Percentiles rank a stretch among this genome's conserved stretches.
Evolutionary conservation across 2,329 filamentous ascomycete genomes (phyloP).

Genomic region (Plenodomus biglobosus): DNA sequence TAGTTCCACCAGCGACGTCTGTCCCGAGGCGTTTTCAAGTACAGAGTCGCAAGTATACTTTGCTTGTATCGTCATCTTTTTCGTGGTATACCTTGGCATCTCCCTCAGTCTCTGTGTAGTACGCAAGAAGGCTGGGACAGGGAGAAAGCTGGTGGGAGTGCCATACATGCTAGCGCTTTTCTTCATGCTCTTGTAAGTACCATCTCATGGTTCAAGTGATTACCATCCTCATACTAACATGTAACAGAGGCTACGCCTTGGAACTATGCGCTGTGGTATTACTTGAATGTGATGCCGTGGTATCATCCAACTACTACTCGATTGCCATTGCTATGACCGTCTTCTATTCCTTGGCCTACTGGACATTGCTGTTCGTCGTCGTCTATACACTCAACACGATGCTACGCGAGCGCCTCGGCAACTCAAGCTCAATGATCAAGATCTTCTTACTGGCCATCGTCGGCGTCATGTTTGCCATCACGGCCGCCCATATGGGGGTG

Average conservation of each 20-base stretch:
- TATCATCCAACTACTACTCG: conserved; percentile 2
- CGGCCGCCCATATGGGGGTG: conserved; percentile 13
- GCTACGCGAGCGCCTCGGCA: conserved; percentile 23
- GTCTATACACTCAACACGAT: conserved; percentile 28
- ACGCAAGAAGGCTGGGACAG: conserved; percentile 19
- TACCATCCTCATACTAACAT: neutral
- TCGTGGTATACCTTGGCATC: conserved; percentile 19
- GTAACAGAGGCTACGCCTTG: conserved; percentile 12
- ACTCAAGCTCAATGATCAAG: conserved; percentile 12
- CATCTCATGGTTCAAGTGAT: neutral
- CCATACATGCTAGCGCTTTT: conserved; percentile 16
- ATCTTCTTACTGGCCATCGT: conserved; percentile 13
- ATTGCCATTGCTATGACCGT: conserved; percentile 19
- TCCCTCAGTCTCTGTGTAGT: conserved; percentile 17
- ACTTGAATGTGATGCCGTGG: conserved; percentile 11
- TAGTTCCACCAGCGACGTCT: conserved; percentile 7
- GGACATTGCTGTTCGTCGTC: conserved; percentile 26
- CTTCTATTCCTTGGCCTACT: conserved; percentile 23
- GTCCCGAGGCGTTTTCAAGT: conserved; percentile 18
- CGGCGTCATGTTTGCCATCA: conserved; percentile 24
- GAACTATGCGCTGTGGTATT: conserved; percentile 15
- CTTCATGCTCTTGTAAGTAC: conserved; percentile 23
- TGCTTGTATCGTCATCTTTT: conserved; percentile 20
- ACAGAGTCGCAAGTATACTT: conserved; percentile 12
- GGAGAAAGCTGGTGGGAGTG: conserved; percentile 24